Evolutionary conservation across 2,329 filamentous ascomycete genomes (phyloP).

Genomic region (Nigrograna mackinnonii): DNA sequence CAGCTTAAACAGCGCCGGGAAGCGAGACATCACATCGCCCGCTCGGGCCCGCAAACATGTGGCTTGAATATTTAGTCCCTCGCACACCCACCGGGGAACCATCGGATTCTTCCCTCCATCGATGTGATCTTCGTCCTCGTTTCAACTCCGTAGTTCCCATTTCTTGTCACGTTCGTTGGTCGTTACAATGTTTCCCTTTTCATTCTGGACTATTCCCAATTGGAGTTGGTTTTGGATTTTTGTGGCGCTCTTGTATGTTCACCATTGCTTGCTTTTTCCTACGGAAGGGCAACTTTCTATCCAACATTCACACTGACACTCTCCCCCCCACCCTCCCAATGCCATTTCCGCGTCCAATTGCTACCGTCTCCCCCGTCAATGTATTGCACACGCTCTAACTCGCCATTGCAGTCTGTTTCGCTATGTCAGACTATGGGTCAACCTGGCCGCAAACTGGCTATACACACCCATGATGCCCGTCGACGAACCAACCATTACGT

Average conservation of each 20-base stretch:
- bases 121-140: slow-evolving; percentile 44
- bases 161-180: slow-evolving; percentile 42
- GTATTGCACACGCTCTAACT: slow-evolving; percentile 26
- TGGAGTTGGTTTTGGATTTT: slow-evolving; percentile 45
- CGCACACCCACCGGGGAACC: slow-evolving; percentile 40
- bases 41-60: slow-evolving; percentile 43
- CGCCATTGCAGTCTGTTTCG: slow-evolving; percentile 71
- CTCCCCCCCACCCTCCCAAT: too few species aligned
- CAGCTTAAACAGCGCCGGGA: slow-evolving; percentile 44
- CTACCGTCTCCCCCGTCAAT: slow-evolving; percentile 9
- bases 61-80: slow-evolving; percentile 45
- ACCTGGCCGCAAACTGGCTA: slow-evolving; percentile 74
- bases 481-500: slow-evolving; percentile 76
- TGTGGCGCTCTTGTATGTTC: slow-evolving; percentile 38
- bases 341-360: too few species aligned
- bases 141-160: slow-evolving; percentile 36
- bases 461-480: slow-evolving; percentile 86
- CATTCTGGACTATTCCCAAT: slow-evolving; percentile 38
- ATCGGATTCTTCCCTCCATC: slow-evolving; percentile 41
- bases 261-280: too few species aligned
- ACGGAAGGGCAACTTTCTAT: too few species aligned
- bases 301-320: too few species aligned
- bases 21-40: slow-evolving; percentile 41
- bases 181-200: slow-evolving; percentile 42
- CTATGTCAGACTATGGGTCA: slow-evolving; percentile 83